Percentiles rank a stretch among this genome's conserved stretches.
phyloP scores from a whole-genome alignment of 2,329 filamentous ascomycete genomes.

The Neoascochyta sp. region DNA sequence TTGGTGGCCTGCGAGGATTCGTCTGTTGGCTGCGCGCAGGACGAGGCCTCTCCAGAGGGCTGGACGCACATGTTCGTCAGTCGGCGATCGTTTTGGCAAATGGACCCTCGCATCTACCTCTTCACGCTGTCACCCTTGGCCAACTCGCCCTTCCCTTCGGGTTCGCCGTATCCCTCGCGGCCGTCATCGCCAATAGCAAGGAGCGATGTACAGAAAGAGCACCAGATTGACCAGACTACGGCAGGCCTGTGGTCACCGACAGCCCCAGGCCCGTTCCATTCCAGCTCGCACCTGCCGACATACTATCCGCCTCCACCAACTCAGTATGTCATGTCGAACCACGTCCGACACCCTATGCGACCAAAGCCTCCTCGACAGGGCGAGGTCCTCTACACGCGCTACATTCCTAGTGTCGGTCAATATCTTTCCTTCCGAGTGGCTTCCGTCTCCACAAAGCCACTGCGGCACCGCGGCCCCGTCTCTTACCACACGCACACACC shows the following conservation, averaged over 20 bases:
- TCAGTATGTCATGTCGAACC: slow-evolving; percentile 75
- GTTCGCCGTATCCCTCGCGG: slow-evolving; percentile 51
- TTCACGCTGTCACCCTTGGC: slow-evolving; percentile 70
- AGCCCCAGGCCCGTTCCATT: slow-evolving; percentile 67
- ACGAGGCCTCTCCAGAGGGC: slow-evolving; percentile 59
- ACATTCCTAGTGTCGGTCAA: slow-evolving; percentile 73
- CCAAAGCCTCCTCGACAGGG: slow-evolving; percentile 87
- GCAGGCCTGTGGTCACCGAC: slow-evolving; percentile 41
- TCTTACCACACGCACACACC: slow-evolving; percentile 18
- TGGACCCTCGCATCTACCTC: slow-evolving; percentile 80
- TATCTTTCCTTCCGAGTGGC: slow-evolving; percentile 88
- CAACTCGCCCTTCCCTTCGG: slow-evolving; percentile 47
- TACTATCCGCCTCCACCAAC: slow-evolving; percentile 83
- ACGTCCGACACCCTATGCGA: slow-evolving; percentile 78
- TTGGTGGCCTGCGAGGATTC: slow-evolving; percentile 74
- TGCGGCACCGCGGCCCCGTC: slow-evolving; percentile 60
- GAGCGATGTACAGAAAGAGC: slow-evolving; percentile 21
- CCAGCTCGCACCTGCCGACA: slow-evolving; percentile 79
- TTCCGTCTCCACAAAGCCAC: slow-evolving; percentile 61
- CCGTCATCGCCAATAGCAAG: slow-evolving; percentile 48
- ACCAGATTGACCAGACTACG: slow-evolving; percentile 29
- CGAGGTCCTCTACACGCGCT: slow-evolving; percentile 86
- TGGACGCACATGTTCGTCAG: slow-evolving; percentile 83
- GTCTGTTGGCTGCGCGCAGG: slow-evolving; percentile 62
- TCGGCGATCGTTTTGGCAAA: slow-evolving; percentile 83